Evolutionary conservation across 345 rosid genomes (phyloP).

Genomic region (Camelina laxa): DNA sequence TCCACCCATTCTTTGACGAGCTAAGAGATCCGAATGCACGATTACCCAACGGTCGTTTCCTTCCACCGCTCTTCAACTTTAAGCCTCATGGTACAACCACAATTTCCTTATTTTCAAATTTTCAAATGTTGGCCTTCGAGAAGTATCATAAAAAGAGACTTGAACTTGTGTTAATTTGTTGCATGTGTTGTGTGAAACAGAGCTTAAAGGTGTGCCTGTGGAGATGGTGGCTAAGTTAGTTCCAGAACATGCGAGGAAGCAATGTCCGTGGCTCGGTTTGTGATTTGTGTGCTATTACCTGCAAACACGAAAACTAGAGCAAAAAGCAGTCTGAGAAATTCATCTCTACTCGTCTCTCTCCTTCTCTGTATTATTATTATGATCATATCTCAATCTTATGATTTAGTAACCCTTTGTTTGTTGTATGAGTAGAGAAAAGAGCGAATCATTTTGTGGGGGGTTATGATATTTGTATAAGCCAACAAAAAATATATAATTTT

Average conservation of each 20-base stretch:
- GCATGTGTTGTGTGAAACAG: conserved; percentile 46
- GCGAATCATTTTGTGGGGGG: conserved; percentile 33
- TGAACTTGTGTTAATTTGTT: conserved; percentile 10
- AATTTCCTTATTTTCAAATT: neutral
- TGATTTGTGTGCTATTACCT: conserved; percentile 36
- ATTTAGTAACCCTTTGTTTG: conserved; percentile 27
- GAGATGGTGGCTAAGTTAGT: conserved; percentile 52
- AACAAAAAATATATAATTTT: neutral
- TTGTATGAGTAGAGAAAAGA: conserved; percentile 38
- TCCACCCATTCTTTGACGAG: conserved; percentile 96
- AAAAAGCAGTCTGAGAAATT: conserved; percentile 27
- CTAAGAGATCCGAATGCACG: conserved; percentile 81
- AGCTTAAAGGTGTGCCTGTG: conserved; percentile 66
- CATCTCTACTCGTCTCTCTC: conserved; percentile 10
- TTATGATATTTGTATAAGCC: conserved; percentile 38
- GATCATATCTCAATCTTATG: conserved; percentile 28
- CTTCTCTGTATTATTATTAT: conserved; percentile 7
- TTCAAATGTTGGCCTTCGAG: neutral
- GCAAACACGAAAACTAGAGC: conserved; percentile 37
- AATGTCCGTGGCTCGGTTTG: conserved; percentile 50
- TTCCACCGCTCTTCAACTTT: conserved; percentile 96
- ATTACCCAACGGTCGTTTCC: conserved; percentile 84
- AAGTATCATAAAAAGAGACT: neutral
- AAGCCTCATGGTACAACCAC: conserved; percentile 73
- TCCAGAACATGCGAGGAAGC: conserved; percentile 57